Evolutionary conservation across 1,139 yeast species (phyloP).

Genomic region (Meyerozyma carpophila): DNA sequence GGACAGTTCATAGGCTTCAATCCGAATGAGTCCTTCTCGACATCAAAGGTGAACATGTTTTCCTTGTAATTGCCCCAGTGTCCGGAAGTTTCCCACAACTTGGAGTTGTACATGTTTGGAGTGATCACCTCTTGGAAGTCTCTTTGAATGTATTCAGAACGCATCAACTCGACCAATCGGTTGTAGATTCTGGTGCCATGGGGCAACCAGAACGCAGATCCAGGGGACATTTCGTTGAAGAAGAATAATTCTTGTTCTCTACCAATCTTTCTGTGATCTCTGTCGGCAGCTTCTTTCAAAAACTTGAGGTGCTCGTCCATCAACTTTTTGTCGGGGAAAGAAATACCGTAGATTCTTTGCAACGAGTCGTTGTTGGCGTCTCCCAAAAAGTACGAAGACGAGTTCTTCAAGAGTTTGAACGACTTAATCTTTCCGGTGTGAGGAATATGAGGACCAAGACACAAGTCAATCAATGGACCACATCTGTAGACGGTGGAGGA

Average conservation of each 20-base stretch:
- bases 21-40: conserved; percentile 84
- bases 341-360: conserved; percentile 96
- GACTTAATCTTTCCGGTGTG: conserved; percentile 97
- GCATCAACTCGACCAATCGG: conserved; percentile 69
- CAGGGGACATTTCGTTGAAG: conserved; percentile 96
- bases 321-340: conserved; percentile 96
- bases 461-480: conserved; percentile 95
- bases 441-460: conserved; percentile 98
- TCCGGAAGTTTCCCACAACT: conserved; percentile 96
- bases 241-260: conserved; percentile 92
- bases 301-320: conserved; percentile 95
- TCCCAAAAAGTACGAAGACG: conserved; percentile 94
- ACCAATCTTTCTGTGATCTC: conserved; percentile 97
- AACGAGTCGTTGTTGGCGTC: conserved; percentile 89
- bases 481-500: conserved; percentile 96
- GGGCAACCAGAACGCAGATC: conserved; percentile 96
- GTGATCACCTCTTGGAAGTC: conserved; percentile 98
- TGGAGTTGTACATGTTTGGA: conserved; percentile 94
- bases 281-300: conserved; percentile 92
- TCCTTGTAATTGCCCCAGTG: conserved; percentile 98
- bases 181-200: conserved; percentile 97
- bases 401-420: conserved; percentile 89
- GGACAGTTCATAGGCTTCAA: conserved; percentile 99
- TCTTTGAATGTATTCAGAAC: conserved; percentile 79
- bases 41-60: conserved; percentile 94